A percentile compares a stretch with the other conserved stretches of the same genome.
Evolutionary conservation across 768 basidiomycete species (phyloP).

Genomic region (Glaciozyma martinii): DNA sequence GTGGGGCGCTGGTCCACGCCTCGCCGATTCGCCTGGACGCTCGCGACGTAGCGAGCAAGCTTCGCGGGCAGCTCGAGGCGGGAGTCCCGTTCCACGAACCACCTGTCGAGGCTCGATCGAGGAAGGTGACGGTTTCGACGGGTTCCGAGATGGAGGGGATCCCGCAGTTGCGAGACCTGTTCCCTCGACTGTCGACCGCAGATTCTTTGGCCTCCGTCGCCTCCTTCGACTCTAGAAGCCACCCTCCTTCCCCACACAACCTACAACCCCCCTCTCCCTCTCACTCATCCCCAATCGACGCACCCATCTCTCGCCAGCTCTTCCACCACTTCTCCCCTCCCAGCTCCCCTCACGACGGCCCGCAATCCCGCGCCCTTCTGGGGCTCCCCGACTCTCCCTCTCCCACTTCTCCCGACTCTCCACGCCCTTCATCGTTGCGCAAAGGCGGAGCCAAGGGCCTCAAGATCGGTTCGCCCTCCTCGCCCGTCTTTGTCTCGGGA

Average conservation of each 20-base stretch:
- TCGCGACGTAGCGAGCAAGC: no score
- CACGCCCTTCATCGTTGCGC: background rate
- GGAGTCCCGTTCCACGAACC: no score
- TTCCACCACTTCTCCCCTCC: constrained; percentile 7
- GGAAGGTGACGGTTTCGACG: background rate
- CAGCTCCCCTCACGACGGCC: background rate
- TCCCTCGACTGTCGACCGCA: constrained; percentile 8
- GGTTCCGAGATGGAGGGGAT: background rate
- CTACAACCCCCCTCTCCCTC: background rate
- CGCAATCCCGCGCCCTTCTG: background rate
- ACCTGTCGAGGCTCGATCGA: no score
- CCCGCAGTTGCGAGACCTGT: constrained; percentile 1
- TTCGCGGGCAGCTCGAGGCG: no score
- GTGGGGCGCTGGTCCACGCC: background rate
- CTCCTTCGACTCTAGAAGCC: background rate
- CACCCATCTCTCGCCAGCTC: background rate
- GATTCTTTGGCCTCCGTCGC: constrained; percentile 8
- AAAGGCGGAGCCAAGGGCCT: constrained; percentile 1
- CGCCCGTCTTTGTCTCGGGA: no score
- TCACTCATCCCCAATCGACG: background rate
- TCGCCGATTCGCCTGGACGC: background rate
- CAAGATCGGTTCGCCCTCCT: constrained; percentile 1
- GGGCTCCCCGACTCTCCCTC: background rate
- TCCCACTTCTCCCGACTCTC: background rate
- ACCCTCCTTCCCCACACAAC: background rate